Evolutionary conservation across 805 yeast genomes (phyloP).

Genomic region (Wickerhamiella spandovensis): DNA sequence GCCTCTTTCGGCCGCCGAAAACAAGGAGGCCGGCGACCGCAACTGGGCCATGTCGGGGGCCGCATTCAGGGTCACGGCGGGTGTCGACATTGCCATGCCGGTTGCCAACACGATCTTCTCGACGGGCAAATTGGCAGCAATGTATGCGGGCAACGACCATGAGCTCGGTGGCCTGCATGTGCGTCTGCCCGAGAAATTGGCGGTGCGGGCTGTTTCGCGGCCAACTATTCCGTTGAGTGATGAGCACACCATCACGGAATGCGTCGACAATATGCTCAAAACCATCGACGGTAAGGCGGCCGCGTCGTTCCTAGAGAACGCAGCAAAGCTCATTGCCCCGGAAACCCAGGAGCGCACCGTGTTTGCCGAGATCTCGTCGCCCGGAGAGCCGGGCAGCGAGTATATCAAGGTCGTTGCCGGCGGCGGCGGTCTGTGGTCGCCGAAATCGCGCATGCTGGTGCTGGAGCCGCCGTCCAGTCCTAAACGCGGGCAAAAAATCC

Average conservation of each 20-base stretch:
- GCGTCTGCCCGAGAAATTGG: conserved; percentile 6
- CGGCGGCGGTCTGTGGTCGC: conserved; percentile 71
- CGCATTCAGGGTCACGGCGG: conserved; percentile 11
- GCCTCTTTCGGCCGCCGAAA: conserved; percentile 2
- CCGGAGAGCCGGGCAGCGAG: conserved; percentile 11
- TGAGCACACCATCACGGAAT: conserved; percentile 32
- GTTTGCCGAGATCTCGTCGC: conserved; percentile 15
- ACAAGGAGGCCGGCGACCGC: background rate
- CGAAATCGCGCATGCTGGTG: conserved; percentile 51
- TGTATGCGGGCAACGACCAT: conserved; percentile 6
- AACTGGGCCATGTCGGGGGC: conserved; percentile 12
- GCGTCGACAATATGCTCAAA: conserved; percentile 47
- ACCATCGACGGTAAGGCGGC: conserved; percentile 43
- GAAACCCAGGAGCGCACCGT: conserved; percentile 13
- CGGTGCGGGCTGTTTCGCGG: conserved; percentile 4
- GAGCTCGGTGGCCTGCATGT: conserved; percentile 12
- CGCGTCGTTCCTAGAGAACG: conserved; percentile 36
- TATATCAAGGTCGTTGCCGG: conserved; percentile 52
- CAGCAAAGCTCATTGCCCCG: conserved; percentile 11
- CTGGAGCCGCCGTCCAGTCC: conserved; percentile 44
- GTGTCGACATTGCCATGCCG: conserved; percentile 17
- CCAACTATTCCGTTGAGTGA: conserved; percentile 13
- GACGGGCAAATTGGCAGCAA: conserved; percentile 16
- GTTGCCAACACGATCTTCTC: conserved; percentile 25
- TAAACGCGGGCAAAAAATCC: conserved; percentile 32